A percentile compares a stretch with the other conserved stretches of the same genome.
phyloP scores from a whole-genome alignment of 176 grass and related monocot species.

The Echinochloa phyllopogon region DNA sequence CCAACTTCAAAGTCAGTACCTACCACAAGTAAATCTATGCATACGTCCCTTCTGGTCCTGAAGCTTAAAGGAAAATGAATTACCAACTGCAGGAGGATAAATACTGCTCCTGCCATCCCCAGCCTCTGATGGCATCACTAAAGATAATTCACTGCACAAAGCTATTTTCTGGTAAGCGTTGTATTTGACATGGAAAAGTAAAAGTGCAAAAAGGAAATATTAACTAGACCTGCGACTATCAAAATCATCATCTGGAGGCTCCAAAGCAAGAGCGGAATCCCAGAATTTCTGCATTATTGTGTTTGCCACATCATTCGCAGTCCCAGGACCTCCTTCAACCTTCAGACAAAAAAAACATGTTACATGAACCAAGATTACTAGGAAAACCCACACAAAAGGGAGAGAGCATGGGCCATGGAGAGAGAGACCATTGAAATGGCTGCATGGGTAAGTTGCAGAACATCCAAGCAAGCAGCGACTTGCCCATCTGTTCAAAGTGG shows the following conservation, averaged over 20 bases:
- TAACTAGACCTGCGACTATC: constrained; percentile 77
- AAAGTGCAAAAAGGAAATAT: constrained; percentile 26
- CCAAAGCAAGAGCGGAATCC: constrained; percentile 93
- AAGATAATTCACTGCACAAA: constrained; percentile 71
- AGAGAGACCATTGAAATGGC: constrained; percentile 84
- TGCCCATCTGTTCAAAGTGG: constrained; percentile 55
- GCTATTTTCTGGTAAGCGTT: constrained; percentile 30
- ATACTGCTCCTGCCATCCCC: constrained; percentile 60
- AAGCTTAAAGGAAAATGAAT: constrained; percentile 86
- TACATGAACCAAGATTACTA: constrained; percentile 20
- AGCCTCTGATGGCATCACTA: constrained; percentile 71
- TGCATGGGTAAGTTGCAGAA: constrained; percentile 96
- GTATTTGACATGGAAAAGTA: not conserved
- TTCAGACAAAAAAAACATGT: constrained; percentile 39
- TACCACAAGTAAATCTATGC: constrained; percentile 91
- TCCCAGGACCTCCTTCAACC: constrained; percentile 76
- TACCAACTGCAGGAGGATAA: constrained; percentile 67
- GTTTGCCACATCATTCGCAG: constrained; percentile 78
- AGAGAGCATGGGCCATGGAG: not conserved
- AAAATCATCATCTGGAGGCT: constrained; percentile 69
- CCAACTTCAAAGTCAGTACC: constrained; percentile 44
- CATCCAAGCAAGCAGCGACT: constrained; percentile 92
- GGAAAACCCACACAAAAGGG: not conserved
- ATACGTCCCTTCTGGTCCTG: constrained; percentile 77
- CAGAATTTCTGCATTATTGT: constrained; percentile 94